A percentile compares a stretch with the other conserved stretches of the same genome.
Evolutionary conservation across 2,329 filamentous ascomycete genomes (phyloP).

Genomic region (Lachnellula occidentalis): DNA sequence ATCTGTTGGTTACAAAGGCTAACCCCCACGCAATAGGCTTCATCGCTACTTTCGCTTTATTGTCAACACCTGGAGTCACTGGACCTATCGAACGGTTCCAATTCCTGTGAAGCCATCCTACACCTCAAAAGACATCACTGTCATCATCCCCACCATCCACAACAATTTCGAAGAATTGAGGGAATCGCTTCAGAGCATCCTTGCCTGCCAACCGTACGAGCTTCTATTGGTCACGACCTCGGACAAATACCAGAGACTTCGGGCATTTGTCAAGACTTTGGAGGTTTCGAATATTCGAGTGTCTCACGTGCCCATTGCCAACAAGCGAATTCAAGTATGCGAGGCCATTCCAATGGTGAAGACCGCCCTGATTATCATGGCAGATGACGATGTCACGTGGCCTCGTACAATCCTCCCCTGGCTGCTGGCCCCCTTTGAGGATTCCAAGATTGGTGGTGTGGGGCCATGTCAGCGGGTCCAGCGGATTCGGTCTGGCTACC

Average conservation of each 20-base stretch:
- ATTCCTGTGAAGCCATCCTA: conserved; percentile 70
- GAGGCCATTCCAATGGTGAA: conserved; percentile 79
- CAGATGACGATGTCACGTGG: conserved; percentile 95
- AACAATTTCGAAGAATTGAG: conserved; percentile 79
- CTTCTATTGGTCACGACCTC: conserved; percentile 84
- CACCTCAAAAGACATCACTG: conserved; percentile 74
- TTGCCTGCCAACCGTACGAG: conserved; percentile 63
- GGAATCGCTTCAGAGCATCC: conserved; percentile 72
- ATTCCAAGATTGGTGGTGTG: conserved; percentile 77
- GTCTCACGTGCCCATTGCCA: conserved; percentile 75
- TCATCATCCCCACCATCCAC: conserved; percentile 90
- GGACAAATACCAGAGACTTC: conserved; percentile 65
- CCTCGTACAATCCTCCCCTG: conserved; percentile 79
- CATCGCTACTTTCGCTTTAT: conserved; percentile 84
- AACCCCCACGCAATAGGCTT: conserved; percentile 47
- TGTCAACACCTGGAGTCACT: conserved; percentile 80
- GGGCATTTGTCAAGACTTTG: conserved; percentile 60
- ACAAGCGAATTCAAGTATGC: conserved; percentile 92
- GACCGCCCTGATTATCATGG: conserved; percentile 83
- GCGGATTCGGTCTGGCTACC: conserved; percentile 54
- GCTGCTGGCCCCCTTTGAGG: conserved; percentile 90
- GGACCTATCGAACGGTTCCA: conserved; percentile 79
- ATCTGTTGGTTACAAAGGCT: neutral
- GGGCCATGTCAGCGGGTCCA: conserved; percentile 84
- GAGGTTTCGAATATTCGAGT: conserved; percentile 61